Evolutionary conservation across 306 rosid genomes (phyloP), one percentile per base, ranked within the genome.

Genomic region (Calophaca sinica): DNA sequence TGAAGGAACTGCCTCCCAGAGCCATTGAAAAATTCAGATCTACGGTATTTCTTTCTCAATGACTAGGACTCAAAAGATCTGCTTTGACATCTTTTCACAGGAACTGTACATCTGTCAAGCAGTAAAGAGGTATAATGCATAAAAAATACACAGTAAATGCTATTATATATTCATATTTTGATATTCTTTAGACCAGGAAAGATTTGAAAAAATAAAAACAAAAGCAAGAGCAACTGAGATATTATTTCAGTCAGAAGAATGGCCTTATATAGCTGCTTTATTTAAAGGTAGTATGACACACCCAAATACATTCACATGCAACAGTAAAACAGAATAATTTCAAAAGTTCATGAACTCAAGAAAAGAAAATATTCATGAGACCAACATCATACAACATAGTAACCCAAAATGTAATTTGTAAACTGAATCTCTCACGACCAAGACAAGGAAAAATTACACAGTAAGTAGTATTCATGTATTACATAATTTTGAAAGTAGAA

Each of bases 1-100:
- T 87, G 88, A 85, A 88, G 78, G 85, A 77, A 70, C 88, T 70
- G 61, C 85, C 85, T 70, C 93, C 90, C 14, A 85, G 91, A 86
- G 94, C 90, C 96, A 91, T 88, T 14, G 48, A 55, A 63, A 60
- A 51, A 78, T 76, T 63, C 70, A 61, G 84, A 78, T 84, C 69
- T 64, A 62, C 57, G 33, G 51, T 74, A 49, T 14, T 64, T 70
- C 69, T 61, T 79, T 79, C 76, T 73, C 57, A 65, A 51, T 57
- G 42, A 83, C 26, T 14, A 48, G 32, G 65, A 36, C 50, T 76
- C 46, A 62, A 6, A 78, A 61, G 36, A 60, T 84, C 70, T 61
- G 31, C 82, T 52, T 48, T 28, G 80, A 75, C 55, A 36, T 63
- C 48, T 79, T 69, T 72, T 52, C 2, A 29, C 28, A 66, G 41